A percentile compares a stretch with the other conserved stretches of the same genome.
These are phyloP conservation scores for Fusarium sororula DNA, from an alignment of 2,329 filamentous ascomycete species.

Conservation along the genomic window DNA sequence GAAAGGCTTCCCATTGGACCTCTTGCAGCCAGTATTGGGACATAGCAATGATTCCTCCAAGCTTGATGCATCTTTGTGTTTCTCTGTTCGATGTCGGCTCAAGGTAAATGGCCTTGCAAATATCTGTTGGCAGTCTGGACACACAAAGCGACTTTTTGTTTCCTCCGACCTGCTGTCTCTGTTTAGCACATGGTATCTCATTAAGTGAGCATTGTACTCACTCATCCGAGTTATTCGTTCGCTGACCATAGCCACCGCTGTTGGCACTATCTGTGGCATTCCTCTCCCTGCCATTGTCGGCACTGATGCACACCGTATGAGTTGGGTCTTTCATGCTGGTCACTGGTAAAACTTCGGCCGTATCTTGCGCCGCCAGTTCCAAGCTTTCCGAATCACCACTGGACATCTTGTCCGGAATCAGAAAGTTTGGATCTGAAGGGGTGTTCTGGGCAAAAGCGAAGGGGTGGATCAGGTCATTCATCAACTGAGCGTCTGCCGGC, in stretches of 20 bases:
- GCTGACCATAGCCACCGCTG: background rate
- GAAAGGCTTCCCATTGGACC: background rate
- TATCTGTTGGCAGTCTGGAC: background rate
- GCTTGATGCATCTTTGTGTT: background rate
- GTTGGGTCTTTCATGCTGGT: background rate
- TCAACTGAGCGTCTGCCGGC: fast-evolving
- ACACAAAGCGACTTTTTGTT: fast-evolving
- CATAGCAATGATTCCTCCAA: fast-evolving
- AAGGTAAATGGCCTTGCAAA: background rate
- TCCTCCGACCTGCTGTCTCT: fast-evolving
- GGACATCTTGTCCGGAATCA: fast-evolving
- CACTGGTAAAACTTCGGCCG: fast-evolving
- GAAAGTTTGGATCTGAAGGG: background rate
- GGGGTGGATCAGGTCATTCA: background rate
- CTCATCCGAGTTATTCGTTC: background rate
- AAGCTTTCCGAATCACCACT: fast-evolving
- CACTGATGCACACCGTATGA: fast-evolving
- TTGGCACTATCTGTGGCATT: fast-evolving
- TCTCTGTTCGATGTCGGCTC: fast-evolving
- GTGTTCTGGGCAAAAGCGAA: fast-evolving
- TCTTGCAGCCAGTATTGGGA: background rate
- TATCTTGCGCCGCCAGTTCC: background rate
- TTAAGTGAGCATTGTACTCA: background rate
- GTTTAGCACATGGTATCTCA: fast-evolving
- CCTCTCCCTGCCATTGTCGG: fast-evolving